These are phyloP conservation scores for Phaseolus lunatus DNA, from an alignment of 306 rosid genomes.

Conservation along the genomic window DNA sequence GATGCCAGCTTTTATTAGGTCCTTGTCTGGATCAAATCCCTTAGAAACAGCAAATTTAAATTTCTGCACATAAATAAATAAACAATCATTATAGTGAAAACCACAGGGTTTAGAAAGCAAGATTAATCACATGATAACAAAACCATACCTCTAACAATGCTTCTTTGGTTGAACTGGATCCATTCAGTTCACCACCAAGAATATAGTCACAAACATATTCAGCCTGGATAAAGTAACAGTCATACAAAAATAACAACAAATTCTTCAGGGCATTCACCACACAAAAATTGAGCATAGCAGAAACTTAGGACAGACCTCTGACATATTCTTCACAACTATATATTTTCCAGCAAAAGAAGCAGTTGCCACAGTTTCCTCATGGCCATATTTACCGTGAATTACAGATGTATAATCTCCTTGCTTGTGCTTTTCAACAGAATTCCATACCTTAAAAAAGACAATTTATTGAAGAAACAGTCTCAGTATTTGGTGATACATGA, in stretches of 20 bases:
- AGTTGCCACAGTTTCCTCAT: conserved; percentile 95
- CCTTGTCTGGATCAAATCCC: conserved; percentile 86
- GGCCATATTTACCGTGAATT: conserved; percentile 91
- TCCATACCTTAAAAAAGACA: conserved; percentile 81
- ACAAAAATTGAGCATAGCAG: conserved; percentile 37
- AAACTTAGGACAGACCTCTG: conserved; percentile 66
- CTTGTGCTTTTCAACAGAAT: conserved; percentile 89
- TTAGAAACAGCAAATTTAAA: conserved; percentile 83
- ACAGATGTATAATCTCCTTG: conserved; percentile 91
- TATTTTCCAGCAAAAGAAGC: conserved; percentile 97
- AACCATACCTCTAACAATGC: conserved; percentile 75
- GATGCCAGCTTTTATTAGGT: conserved; percentile 75
- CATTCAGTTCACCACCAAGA: conserved; percentile 85
- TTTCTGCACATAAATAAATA: conserved; percentile 61
- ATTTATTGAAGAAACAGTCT: conserved; percentile 43
- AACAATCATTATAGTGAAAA: conserved; percentile 30
- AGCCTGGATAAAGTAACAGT: conserved; percentile 66
- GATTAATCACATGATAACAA: conserved; percentile 17
- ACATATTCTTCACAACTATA: conserved; percentile 84
- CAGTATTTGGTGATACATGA: conserved; percentile 36
- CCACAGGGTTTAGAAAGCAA: conserved; percentile 29
- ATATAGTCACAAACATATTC: conserved; percentile 88
- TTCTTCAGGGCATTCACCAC: conserved; percentile 22
- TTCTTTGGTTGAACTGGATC: conserved; percentile 90
- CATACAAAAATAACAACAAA: conserved; percentile 14